Base-by-base conservation (phyloP, 257 asterid species). In the Solanum raphanifolium region DNA sequence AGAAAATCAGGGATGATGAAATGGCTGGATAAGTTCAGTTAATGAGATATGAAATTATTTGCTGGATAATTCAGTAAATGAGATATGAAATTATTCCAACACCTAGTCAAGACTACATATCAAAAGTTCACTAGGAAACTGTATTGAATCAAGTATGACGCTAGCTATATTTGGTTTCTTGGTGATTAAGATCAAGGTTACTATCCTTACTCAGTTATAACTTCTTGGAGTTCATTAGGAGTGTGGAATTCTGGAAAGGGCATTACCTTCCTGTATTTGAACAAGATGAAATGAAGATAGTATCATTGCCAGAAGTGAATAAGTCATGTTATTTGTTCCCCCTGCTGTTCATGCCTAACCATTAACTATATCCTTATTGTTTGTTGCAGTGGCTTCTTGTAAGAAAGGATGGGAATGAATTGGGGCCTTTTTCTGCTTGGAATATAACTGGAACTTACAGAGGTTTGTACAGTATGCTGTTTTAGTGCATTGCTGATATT, bases 391-490 rank as follows among this genome's bases (percentile, higher is more conserved):
- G 98, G 99, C 96, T 95, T 88, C 95, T 94, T 41, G 90, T 92
- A 55, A 94, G 94, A 75, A 97, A 95, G 92, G 98, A 95, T 29
- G 98, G 93, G 58, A 91, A 88, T 87, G 98, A 95, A 87, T 88
- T 92, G 90, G 99, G 96, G 29, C 98, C 98, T 62, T 97, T 93
- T 92, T 94, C 98, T 89, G 91, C 98, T 32, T 97, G 99, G 99
- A 97, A 97, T 89, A 94, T 97, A 90, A 93, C 98, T 35, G 99
- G 99, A 87, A 95, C 99, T 46, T 97, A 97, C 87, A 93, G 97
- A 97, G 99, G 99, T 95, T 74, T 87, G 94, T 89, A 73, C 86
- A 16, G n/a, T 46, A 9, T 29, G 68, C 6, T 68, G 68, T 16
- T 71, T 52, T 86, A 31, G 85, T 81, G 39, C 39, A 18, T 46